Conservation (phyloP, 2,329 filamentous ascomycete genomes). For the Fusarium marasasianum region DNA sequence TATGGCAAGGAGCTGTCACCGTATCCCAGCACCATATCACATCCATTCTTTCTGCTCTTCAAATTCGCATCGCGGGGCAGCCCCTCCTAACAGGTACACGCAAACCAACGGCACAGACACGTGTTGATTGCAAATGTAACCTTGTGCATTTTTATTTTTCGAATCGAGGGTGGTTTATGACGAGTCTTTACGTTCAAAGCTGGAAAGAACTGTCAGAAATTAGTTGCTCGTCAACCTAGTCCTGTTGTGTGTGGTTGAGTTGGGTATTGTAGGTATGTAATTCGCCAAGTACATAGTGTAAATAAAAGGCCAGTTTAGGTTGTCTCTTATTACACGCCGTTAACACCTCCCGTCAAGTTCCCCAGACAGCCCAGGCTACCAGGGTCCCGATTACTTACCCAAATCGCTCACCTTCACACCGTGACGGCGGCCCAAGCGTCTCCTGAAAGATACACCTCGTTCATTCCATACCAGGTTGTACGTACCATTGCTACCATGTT, state of each 20-base stretch:
- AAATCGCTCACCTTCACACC: constrained; percentile 2
- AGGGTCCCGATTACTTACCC: not conserved
- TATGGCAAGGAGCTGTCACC: constrained; percentile 10
- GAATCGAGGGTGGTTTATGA: constrained; percentile 6
- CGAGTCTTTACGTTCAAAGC: not conserved
- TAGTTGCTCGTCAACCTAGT: not conserved
- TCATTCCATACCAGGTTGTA: not conserved
- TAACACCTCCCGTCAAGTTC: constrained; percentile 1
- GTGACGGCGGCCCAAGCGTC: not conserved
- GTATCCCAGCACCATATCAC: constrained; percentile 15
- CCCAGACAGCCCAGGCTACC: not conserved
- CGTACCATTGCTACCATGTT: not conserved
- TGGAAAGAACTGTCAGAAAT: constrained; percentile 9
- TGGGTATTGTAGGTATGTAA: not conserved
- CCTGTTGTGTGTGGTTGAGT: not conserved
- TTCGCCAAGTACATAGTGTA: not conserved
- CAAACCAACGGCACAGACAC: constrained; percentile 42
- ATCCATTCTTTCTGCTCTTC: not conserved
- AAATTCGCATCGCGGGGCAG: constrained; percentile 5
- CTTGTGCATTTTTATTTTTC: constrained; percentile 29
- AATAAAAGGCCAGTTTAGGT: not conserved
- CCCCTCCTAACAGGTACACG: constrained; percentile 30
- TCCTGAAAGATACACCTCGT: not conserved
- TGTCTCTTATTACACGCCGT: not conserved
- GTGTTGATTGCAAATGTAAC: constrained; percentile 40